Evolutionary conservation across 345 rosid genomes (phyloP), one percentile per base, ranked within the genome.

Genomic region (Eutrema heterophyllum): DNA sequence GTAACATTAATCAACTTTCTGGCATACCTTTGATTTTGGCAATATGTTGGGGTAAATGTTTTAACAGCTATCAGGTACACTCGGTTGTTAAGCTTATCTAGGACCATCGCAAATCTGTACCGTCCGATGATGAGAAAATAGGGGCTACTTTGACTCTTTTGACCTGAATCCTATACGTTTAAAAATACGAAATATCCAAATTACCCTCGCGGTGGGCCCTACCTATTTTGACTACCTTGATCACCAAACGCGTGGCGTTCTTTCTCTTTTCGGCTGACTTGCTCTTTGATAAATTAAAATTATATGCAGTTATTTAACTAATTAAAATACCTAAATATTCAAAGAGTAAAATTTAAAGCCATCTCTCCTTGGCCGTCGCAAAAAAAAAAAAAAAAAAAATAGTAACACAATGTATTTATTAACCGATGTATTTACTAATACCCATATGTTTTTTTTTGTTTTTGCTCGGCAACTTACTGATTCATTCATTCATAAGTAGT

Each of bases 91-190:
- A 50, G 18, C 9, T 12, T 39, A 51, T 72, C 6, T 14, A 40
- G 5, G 53, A 29, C 24, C 15, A 40, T 4, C 33, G 15, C 7
- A 16, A 13, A 69, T 56, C 55, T 18, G 4, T 0, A 41, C 70
- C 63, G 76, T 72, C 38, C 2, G 69, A 62, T 72, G 40, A 40
- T 51, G 45, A 41, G 63, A 51, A 62, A 53, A 41, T 71, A 38
- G 30, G 3, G 45, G 33, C 16, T 12, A 12, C 1, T 36, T 58
- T 48, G 24, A 59, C 59, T 32, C 38, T n/a, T 10, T 29, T 64
- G 61, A 71, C n/a, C 30, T 36, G 1, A 60, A 59, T 48, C 74
- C 15, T 43, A n/a, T n/a, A 43, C 33, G 43, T 7, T 16, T 7
- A 0, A 13, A 45, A 29, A 29, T 29, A 29, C 2, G 32, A 46